Conservation (phyloP, 2,329 filamentous ascomycete species). For the Reticulascus tulasneorum region DNA sequence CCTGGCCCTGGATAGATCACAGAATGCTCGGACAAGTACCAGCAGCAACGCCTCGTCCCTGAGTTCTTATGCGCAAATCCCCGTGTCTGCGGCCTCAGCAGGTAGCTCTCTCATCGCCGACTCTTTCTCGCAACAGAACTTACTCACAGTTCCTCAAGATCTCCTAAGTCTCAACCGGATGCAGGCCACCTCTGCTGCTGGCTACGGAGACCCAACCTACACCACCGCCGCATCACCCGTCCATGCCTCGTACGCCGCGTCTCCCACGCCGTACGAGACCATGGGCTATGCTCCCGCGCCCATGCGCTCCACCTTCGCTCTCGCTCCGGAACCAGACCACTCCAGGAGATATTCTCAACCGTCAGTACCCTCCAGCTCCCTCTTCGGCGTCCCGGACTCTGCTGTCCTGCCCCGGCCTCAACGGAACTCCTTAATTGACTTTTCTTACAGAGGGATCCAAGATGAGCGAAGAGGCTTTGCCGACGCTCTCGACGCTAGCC, state of each 20-base stretch:
- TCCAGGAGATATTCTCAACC: slow-evolving; percentile 74
- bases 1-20: slow-evolving; percentile 51
- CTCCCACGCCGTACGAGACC: slow-evolving; percentile 67
- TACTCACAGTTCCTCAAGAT: slow-evolving; percentile 73
- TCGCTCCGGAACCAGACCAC: slow-evolving; percentile 53
- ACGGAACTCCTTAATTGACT: slow-evolving; percentile 63
- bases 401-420: slow-evolving; percentile 34
- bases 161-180: slow-evolving; percentile 65
- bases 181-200: slow-evolving; percentile 54
- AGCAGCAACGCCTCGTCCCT: slow-evolving; percentile 57
- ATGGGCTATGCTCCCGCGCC: slow-evolving; percentile 70
- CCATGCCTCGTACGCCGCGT: slow-evolving; percentile 61
- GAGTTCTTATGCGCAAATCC: slow-evolving; percentile 68
- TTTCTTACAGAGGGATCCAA: slow-evolving; percentile 31
- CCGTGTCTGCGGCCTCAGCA: slow-evolving; percentile 70
- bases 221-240: slow-evolving; percentile 65
- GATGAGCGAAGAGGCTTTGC: slow-evolving; percentile 68
- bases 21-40: slow-evolving; percentile 52
- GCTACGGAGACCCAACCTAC: slow-evolving; percentile 67
- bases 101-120: slow-evolving; percentile 56
- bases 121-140: slow-evolving; percentile 59
- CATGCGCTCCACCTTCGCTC: slow-evolving; percentile 53
- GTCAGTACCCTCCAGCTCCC: slow-evolving; percentile 62
- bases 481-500: slow-evolving; percentile 87
- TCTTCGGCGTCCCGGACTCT: slow-evolving; percentile 42